Evolutionary conservation across 1,284 basidiomycete genomes (phyloP).

Genomic region (Athelia sp.): DNA sequence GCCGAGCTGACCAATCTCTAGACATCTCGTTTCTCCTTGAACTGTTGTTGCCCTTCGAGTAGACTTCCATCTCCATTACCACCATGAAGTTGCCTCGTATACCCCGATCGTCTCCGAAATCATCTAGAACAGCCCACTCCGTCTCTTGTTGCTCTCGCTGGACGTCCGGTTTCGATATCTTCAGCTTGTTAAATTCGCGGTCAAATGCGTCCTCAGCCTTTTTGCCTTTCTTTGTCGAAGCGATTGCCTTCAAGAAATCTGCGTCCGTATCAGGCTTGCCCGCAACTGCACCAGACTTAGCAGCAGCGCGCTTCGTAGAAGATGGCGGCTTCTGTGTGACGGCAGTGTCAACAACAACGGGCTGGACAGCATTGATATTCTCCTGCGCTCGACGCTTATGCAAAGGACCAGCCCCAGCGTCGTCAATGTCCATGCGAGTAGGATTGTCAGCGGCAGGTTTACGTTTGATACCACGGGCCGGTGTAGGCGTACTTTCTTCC

Average conservation of each 20-base stretch:
- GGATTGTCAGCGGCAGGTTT: conserved; percentile 27
- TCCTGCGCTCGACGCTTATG: conserved; percentile 38
- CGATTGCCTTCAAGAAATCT: conserved; percentile 67
- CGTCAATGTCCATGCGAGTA: conserved; percentile 32
- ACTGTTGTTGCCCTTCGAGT: conserved; percentile 22
- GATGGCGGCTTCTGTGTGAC: conserved; percentile 12
- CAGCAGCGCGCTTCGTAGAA: conserved; percentile 8
- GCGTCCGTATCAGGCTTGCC: conserved; percentile 61
- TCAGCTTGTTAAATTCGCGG: conserved; percentile 78
- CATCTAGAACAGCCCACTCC: conserved; percentile 63
- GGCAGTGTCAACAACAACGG: conserved; percentile 12
- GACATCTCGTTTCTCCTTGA: conserved; percentile 16
- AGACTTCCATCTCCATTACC: conserved; percentile 67
- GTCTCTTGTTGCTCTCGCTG: conserved; percentile 33
- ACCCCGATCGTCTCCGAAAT: conserved; percentile 66
- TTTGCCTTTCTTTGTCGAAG: conserved; percentile 70
- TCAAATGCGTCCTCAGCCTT: conserved; percentile 72
- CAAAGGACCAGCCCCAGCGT: not conserved
- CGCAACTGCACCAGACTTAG: conserved; percentile 33
- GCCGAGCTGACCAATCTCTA: conserved; percentile 51
- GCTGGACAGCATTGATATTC: conserved; percentile 25
- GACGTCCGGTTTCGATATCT: conserved; percentile 67
- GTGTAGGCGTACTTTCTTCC: conserved; percentile 35
- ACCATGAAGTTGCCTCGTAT: conserved; percentile 84
- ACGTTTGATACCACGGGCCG: conserved; percentile 29